Base-by-base conservation (phyloP, 139 green algal genomes). In the Tetraselmis chui region DNA sequence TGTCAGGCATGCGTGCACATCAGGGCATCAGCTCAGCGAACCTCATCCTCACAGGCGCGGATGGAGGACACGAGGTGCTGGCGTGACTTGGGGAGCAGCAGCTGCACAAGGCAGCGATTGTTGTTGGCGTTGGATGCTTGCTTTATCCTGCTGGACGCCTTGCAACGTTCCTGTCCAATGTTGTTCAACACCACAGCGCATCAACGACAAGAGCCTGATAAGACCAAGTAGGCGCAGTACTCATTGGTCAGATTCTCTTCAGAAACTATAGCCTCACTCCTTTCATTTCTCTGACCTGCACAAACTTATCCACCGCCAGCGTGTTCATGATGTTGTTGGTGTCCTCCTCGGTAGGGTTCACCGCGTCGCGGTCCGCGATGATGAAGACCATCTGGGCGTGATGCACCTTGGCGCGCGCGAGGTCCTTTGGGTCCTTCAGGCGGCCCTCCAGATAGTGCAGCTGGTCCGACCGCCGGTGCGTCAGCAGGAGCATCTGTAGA, bases 271-370 rank as follows among this genome's bases (percentile, higher is more conserved):
- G n/a, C n/a, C n/a, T n/a, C n/a, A n/a, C n/a, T n/a, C n/a, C n/a
- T n/a, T n/a, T n/a, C n/a, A n/a, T n/a, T n/a, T n/a, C n/a, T n/a
- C 45, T 5, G 11, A 67, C 45, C 45, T 67, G 45, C 27, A 84
- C 25, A n/a, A 80, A 32, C 24, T 76, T 75, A 22, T 31, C 58
- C 11, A 84, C 79, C 18, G 80, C 30, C 1, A 84, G 80, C 2
- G 80, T 59, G n/a, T 80, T 84, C 24, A 84, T 75, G 27, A 84
- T 29, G 59, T 84, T 84, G 58, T 75, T 84, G 2, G 58, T 76
- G 31, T 84, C 80, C 31, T 84, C 80, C 29, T 80, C 28, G 29
- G 58, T 24, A 18, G 80, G 80, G 29, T 84, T n/a, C 23, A 31
- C n/a, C 2, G 59, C 76, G 29, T 84, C 29, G 27, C 78, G 78